A percentile compares a stretch with the other conserved stretches of the same genome.
Evolutionary conservation across 2,329 filamentous ascomycete species (phyloP).

Genomic region (Apiospora aurea): DNA sequence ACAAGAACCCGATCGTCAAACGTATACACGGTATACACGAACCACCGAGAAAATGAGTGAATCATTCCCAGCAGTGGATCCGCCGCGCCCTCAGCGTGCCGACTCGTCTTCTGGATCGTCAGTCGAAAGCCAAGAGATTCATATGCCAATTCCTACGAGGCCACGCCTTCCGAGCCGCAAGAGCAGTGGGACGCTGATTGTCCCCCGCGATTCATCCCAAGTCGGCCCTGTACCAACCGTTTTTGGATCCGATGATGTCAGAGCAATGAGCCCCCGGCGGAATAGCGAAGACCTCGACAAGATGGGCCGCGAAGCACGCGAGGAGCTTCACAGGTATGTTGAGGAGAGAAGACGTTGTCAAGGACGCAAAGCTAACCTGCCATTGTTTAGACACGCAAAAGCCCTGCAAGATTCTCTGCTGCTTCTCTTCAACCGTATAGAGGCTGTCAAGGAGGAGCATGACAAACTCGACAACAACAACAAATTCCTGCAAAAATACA

Average conservation of each 20-base stretch:
- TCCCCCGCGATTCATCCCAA: conserved; percentile 77
- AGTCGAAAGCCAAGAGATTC: conserved; percentile 46
- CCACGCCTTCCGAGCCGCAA: conserved; percentile 77
- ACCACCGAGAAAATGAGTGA: conserved; percentile 22
- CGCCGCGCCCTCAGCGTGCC: conserved; percentile 35
- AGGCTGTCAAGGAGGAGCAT: conserved; percentile 92
- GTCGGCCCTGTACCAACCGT: conserved; percentile 77
- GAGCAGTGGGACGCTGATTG: conserved; percentile 83
- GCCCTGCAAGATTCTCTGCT: conserved; percentile 87
- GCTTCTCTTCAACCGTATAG: conserved; percentile 90
- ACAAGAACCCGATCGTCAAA: neutral
- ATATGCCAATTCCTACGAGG: conserved; percentile 62
- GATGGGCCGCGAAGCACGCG: conserved; percentile 82
- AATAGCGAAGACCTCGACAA: conserved; percentile 91
- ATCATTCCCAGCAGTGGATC: conserved; percentile 9
- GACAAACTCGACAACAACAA: conserved; percentile 97
- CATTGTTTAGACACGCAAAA: conserved; percentile 76
- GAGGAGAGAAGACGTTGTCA: neutral
- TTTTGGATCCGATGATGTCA: conserved; percentile 85
- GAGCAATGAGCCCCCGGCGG: conserved; percentile 91
- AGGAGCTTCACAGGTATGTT: conserved; percentile 64
- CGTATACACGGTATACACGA: too few species aligned
- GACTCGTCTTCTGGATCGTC: conserved; percentile 42
- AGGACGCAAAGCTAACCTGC: neutral
- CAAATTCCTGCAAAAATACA: conserved; percentile 97